These are phyloP conservation scores for Phytophthora syringae DNA, from an alignment of 352 stramenopile genomes.

Conservation along the genomic window DNA sequence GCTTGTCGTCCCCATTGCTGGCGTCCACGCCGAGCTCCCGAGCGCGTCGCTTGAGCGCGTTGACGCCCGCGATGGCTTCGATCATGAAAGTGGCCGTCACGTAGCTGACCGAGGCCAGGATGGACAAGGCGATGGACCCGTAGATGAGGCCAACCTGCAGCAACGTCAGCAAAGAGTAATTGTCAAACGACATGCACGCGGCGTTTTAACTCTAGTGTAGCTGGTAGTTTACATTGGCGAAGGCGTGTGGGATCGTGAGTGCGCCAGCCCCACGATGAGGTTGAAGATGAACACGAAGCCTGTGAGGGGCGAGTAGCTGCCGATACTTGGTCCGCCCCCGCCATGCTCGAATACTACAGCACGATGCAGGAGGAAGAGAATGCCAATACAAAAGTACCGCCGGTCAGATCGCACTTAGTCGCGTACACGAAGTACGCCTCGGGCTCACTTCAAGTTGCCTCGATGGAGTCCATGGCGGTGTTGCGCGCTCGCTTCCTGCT, in stretches of 20 bases:
- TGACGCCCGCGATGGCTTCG: slow-evolving; percentile 82
- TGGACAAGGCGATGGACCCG: slow-evolving; percentile 56
- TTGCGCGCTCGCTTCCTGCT: slow-evolving; percentile 63
- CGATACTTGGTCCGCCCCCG: slow-evolving; percentile 53
- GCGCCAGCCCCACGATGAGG: slow-evolving; percentile 88
- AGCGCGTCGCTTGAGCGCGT: slow-evolving; percentile 69
- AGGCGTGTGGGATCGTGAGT: slow-evolving; percentile 87
- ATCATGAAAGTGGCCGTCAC: slow-evolving; percentile 89
- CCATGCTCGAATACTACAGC: slow-evolving; percentile 41
- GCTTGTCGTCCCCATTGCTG: slow-evolving; percentile 31
- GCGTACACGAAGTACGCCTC: slow-evolving; percentile 12
- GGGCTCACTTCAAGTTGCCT: slow-evolving; percentile 19
- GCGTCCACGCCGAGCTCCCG: slow-evolving; percentile 46
- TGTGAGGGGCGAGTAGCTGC: slow-evolving; percentile 86
- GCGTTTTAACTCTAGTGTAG: neutral
- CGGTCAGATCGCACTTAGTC: slow-evolving; percentile 22
- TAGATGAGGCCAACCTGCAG: slow-evolving; percentile 78
- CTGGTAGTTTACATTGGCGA: slow-evolving; percentile 62
- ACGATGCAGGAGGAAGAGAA: slow-evolving; percentile 17
- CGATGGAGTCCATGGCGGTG: slow-evolving; percentile 21
- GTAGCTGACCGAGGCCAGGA: slow-evolving; percentile 78
- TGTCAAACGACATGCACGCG: too few species aligned
- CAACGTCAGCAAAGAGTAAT: neutral
- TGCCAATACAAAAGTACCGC: neutral
- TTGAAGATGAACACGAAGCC: slow-evolving; percentile 94